Percentiles rank a stretch among this genome's conserved stretches.
phyloP scores from a whole-genome alignment of 495 filamentous ascomycete species.

The Parmelia sp. region DNA sequence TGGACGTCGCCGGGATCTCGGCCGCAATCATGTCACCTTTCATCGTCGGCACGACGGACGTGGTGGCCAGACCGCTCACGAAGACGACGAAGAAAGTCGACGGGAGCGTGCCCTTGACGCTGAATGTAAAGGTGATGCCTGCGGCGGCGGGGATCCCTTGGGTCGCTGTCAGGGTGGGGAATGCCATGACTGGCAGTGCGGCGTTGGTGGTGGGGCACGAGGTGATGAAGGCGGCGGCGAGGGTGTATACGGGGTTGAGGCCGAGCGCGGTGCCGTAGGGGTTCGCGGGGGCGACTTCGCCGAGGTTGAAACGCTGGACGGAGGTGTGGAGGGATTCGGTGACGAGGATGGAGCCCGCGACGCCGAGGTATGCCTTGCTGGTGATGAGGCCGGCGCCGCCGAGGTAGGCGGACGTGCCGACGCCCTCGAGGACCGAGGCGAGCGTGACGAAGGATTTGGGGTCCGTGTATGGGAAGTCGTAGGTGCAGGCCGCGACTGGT shows the following conservation, averaged over 20 bases:
- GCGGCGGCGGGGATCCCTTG: conserved; percentile 16
- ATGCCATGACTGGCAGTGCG: conserved; percentile 48
- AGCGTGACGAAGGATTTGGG: conserved; percentile 42
- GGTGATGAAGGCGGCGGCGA: conserved; percentile 51
- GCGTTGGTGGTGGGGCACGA: conserved; percentile 48
- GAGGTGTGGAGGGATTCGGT: conserved; percentile 53
- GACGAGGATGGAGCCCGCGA: conserved; percentile 54
- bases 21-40: conserved; percentile 24
- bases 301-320: conserved; percentile 44
- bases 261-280: conserved; percentile 50
- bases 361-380: conserved; percentile 45
- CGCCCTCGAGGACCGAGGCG: conserved; percentile 49
- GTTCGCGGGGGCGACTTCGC: conserved; percentile 44
- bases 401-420: conserved; percentile 51
- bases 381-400: conserved; percentile 50
- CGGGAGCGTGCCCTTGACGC: conserved; percentile 7
- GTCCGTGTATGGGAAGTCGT: conserved; percentile 47
- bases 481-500: conserved; percentile 47
- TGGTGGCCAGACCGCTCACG: conserved; percentile 30
- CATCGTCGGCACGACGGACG: conserved; percentile 22
- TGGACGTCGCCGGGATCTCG: conserved; percentile 28
- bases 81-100: conserved; percentile 24
- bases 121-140: conserved; percentile 11
- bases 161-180: conserved; percentile 38
- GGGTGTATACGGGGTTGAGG: conserved; percentile 50